Evolutionary conservation across 192 early-diverging fungal species (phyloP).

Genomic region (Oehlia diaphana): DNA sequence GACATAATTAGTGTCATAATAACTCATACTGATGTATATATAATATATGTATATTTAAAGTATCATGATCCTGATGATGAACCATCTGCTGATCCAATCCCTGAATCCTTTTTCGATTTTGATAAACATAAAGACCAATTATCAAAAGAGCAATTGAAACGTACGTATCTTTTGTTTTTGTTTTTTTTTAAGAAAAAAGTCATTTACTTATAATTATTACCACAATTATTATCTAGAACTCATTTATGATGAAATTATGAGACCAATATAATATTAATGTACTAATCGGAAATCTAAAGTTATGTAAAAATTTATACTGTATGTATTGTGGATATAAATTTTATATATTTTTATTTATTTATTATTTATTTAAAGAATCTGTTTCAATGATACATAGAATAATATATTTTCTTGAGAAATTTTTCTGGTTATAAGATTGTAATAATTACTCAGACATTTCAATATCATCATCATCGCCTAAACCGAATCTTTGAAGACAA

Average conservation of each 20-base stretch:
- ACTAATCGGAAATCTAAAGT: too few relatives aligned
- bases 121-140: constrained; percentile 83
- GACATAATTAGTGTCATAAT: neutral
- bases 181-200: neutral
- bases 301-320: neutral
- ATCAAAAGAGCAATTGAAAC: constrained; percentile 77
- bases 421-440: neutral
- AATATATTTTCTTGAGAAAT: neutral
- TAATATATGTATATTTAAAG: neutral
- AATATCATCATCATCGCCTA: constrained; percentile 18
- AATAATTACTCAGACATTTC: neutral
- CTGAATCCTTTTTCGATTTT: constrained; percentile 81
- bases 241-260: constrained; percentile 30
- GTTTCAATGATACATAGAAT: neutral
- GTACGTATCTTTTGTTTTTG: constrained; percentile 33
- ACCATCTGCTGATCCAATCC: constrained; percentile 71
- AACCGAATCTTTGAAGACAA: constrained; percentile 52
- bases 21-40: neutral
- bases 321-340: neutral
- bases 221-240: constrained; percentile 6
- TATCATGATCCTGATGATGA: constrained; percentile 80
- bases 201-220: neutral
- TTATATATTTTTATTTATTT: neutral
- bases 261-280: constrained; percentile 20
- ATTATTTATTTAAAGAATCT: neutral